These are phyloP conservation scores for Usnea hakonensis DNA, from an alignment of 495 filamentous ascomycete genomes.

Conservation along the genomic window DNA sequence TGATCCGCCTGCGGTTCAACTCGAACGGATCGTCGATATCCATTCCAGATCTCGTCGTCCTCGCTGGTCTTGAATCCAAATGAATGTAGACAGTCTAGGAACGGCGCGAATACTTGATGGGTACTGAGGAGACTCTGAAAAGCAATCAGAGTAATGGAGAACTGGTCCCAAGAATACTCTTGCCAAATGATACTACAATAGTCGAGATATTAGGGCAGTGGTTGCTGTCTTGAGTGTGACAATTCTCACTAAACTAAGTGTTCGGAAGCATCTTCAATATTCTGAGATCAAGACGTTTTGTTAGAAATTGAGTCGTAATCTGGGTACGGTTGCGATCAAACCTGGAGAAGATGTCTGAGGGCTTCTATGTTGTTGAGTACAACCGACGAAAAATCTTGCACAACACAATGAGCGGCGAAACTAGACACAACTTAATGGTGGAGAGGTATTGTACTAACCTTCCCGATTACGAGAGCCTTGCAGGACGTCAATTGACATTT, in stretches of 20 bases:
- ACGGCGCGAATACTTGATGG: constrained; percentile 15
- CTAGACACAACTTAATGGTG: too few species aligned
- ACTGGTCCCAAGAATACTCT: constrained; percentile 6
- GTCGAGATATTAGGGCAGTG: not conserved
- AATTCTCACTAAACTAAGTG: constrained; percentile 11
- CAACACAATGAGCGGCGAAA: too few species aligned
- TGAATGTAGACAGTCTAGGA: constrained; percentile 12
- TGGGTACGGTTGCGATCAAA: not conserved
- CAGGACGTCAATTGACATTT: constrained; percentile 10
- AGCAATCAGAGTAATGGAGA: constrained; percentile 7
- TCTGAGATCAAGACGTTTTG: too few species aligned
- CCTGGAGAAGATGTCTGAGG: not conserved
- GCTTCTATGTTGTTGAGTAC: not conserved
- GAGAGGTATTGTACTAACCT: not conserved
- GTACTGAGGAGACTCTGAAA: constrained; percentile 3
- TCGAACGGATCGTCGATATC: not conserved
- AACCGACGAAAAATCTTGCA: not conserved
- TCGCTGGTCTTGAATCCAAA: constrained; percentile 12
- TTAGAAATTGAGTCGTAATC: too few species aligned
- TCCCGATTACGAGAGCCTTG: not conserved
- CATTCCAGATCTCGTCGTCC: constrained; percentile 16
- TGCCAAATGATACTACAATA: constrained; percentile 8
- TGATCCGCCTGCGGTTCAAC: too few species aligned
- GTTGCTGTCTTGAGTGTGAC: not conserved
- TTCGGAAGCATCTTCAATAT: not conserved